phyloP scores from a whole-genome alignment of 2,329 filamentous ascomycete genomes.

The Beauveria sp. region DNA sequence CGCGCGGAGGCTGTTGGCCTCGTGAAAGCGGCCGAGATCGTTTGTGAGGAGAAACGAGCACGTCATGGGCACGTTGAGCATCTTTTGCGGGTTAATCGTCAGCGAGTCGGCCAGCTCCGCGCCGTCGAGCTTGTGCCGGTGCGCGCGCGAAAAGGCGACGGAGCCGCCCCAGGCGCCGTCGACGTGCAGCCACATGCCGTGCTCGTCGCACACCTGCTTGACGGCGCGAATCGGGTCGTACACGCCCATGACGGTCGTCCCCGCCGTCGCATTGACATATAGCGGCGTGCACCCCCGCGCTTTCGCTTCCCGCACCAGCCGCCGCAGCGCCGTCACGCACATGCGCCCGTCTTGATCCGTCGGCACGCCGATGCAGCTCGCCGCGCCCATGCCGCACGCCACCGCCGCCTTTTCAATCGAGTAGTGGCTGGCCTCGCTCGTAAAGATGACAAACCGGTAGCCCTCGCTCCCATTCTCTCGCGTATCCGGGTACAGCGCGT shows the following conservation, averaged over 20 bases:
- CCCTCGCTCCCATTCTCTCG: slow-evolving; percentile 67
- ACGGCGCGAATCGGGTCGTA: slow-evolving; percentile 75
- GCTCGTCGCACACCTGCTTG: slow-evolving; percentile 58
- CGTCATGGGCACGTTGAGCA: slow-evolving; percentile 85
- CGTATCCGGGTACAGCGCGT: slow-evolving; percentile 70
- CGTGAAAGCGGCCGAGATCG: slow-evolving; percentile 70
- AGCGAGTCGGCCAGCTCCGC: slow-evolving; percentile 72
- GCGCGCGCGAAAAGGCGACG: slow-evolving; percentile 63
- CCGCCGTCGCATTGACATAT: slow-evolving; percentile 91
- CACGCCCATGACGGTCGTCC: slow-evolving; percentile 88
- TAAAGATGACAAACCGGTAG: slow-evolving; percentile 75
- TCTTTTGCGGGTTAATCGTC: slow-evolving; percentile 92
- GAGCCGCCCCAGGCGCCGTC: slow-evolving; percentile 88
- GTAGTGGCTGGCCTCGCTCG: slow-evolving; percentile 85
- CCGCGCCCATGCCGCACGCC: slow-evolving; percentile 73
- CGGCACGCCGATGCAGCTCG: slow-evolving; percentile 64
- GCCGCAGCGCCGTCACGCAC: slow-evolving; percentile 56
- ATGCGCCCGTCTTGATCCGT: slow-evolving; percentile 68
- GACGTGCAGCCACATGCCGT: slow-evolving; percentile 84
- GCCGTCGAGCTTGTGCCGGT: slow-evolving; percentile 59
- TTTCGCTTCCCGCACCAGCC: slow-evolving; percentile 54
- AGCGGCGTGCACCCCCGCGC: slow-evolving; percentile 69
- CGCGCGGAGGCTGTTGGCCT: slow-evolving; percentile 76
- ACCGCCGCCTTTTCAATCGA: slow-evolving; percentile 89
- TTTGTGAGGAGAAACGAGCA: slow-evolving; percentile 81